Percentiles rank a stretch among this genome's conserved stretches.
phyloP scores from a whole-genome alignment of 106 monocot genomes.

The Hemerocallis citrina region DNA sequence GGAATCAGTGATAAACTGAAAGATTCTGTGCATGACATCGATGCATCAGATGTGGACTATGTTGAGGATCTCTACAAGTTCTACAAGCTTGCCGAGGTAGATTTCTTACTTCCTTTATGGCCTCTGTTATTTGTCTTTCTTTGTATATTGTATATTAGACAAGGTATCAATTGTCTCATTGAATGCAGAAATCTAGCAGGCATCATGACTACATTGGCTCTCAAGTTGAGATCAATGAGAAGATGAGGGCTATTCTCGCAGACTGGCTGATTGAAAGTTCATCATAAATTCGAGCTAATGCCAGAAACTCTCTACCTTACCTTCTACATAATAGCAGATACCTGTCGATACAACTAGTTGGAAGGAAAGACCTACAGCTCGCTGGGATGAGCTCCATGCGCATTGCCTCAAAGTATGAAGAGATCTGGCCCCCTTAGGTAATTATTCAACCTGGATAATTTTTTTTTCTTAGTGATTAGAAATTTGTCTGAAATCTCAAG shows the following conservation, averaged over 20 bases:
- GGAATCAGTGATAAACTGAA: constrained; percentile 25
- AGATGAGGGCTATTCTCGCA: constrained; percentile 50
- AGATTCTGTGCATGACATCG: constrained; percentile 27
- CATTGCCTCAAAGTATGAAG: constrained; percentile 66
- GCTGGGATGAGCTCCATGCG: constrained; percentile 55
- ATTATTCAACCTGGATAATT: no score
- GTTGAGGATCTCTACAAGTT: constrained; percentile 66
- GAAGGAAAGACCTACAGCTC: constrained; percentile 49
- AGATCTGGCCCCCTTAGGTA: constrained; percentile 66
- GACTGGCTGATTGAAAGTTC: constrained; percentile 74
- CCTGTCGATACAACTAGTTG: constrained; percentile 25
- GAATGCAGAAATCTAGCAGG: constrained; percentile 7
- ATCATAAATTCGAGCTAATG: constrained; percentile 51
- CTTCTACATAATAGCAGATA: constrained; percentile 34
- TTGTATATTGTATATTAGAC: no score
- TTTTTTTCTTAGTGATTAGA: no score
- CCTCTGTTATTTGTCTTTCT: no score
- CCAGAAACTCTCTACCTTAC: constrained; percentile 59
- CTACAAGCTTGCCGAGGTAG: constrained; percentile 51
- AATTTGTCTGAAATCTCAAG: no score
- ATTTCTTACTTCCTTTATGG: not conserved
- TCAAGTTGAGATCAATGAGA: constrained; percentile 49
- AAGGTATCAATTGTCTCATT: no score
- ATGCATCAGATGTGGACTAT: constrained; percentile 50
- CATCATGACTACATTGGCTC: constrained; percentile 38